Evolutionary conservation across 768 basidiomycete species (phyloP).

Genomic region (Clavaria fumosa): DNA sequence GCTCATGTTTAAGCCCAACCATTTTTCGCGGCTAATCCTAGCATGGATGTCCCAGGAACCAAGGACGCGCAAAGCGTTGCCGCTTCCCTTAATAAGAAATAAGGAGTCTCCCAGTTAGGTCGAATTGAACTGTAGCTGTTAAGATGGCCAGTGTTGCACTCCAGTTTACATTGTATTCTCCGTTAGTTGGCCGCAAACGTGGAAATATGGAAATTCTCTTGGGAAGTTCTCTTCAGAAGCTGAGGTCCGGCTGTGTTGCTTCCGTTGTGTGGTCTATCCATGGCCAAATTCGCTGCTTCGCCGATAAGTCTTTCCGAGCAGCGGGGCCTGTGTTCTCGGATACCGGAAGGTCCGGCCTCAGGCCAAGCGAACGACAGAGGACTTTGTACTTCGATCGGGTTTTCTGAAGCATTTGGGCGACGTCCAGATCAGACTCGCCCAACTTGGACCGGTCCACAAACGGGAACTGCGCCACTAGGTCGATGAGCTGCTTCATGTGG

Average conservation of each 20-base stretch:
- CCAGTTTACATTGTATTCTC: too few species aligned
- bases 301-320: too few species aligned
- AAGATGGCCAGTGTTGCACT: too few species aligned
- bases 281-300: too few species aligned
- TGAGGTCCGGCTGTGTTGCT: too few species aligned
- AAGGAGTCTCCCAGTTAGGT: too few species aligned
- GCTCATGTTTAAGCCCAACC: constrained; percentile 61
- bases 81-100: constrained; percentile 43
- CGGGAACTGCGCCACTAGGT: constrained; percentile 64
- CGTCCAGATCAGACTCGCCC: constrained; percentile 40
- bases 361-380: constrained; percentile 70
- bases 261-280: too few species aligned
- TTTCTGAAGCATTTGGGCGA: constrained; percentile 61
- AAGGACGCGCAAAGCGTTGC: constrained; percentile 46
- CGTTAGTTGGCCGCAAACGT: too few species aligned
- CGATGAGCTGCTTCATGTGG: constrained; percentile 56
- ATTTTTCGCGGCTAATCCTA: constrained; percentile 77
- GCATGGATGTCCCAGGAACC: constrained; percentile 77
- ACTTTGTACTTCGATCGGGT: constrained; percentile 81
- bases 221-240: too few species aligned
- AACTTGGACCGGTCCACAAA: constrained; percentile 49
- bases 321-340: constrained; percentile 12
- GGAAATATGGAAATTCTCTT: too few species aligned
- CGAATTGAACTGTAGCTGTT: too few species aligned
- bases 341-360: constrained; percentile 30